Base-by-base conservation (phyloP, 148 eudicot genomes). In the Chenopodium suecicum region DNA sequence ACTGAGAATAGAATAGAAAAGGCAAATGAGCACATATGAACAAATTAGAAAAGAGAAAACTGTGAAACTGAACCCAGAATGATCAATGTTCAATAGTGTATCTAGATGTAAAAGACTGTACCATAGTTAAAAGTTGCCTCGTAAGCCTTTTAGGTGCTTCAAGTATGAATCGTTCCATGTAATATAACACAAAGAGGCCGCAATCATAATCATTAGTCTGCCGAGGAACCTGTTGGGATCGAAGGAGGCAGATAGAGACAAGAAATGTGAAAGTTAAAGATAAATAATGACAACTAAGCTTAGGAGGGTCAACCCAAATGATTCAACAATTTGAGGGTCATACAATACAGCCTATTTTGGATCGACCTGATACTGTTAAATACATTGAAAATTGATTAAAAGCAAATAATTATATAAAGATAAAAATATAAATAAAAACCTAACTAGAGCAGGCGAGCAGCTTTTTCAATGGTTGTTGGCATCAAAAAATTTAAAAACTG, bases 141-240 rank as follows among this genome's bases (percentile, higher is more conserved):
- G 82, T 91, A 77, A 94, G 85, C 88, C 98, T 88, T 77, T 84
- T 83, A 58, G 94, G 98, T 77, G 94, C 97, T 48, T 89, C 91
- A 41, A 79, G 71, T 65, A 94, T 86, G 89, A 96, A 92, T 23
- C 97, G 97, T 82, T 96, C 97, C 81, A 96, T 94, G 80, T 89
- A 96, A 87, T 76, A 92, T 27, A 96, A 91, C 54, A 96, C 99
- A 88, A 96, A 96, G 13, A 90, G 88, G 64, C 99, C 99, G 78
- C 98, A 96, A 76, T 96, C 99, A 73, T 87, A 96, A 2, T 92
- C 99, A 73, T 96, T 94, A 50, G 85, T 89, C 90, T 94, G 99
- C 64, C 90, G 91, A 7, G 99, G 98, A 34, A 93, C 99, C 99
- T 94, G 91, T 67, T 50, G 50, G n/a, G 65, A 48, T 50, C 31